Evolutionary conservation across 1,139 yeast genomes (phyloP).

Genomic region (Kodamaea sp.): DNA sequence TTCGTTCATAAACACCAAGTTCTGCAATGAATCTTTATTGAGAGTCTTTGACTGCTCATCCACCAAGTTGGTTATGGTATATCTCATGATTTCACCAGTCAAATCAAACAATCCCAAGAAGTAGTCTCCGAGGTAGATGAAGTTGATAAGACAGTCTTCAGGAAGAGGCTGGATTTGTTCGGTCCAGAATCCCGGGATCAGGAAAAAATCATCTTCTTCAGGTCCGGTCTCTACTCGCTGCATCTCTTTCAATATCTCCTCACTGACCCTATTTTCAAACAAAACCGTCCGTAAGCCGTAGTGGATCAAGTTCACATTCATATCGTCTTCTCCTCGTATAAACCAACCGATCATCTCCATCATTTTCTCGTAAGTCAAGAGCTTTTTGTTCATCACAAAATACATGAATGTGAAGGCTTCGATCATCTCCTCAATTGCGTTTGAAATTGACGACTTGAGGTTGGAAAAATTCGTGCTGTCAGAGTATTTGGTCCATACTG

Average conservation of each 20-base stretch:
- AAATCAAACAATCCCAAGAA: conserved; percentile 43
- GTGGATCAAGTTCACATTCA: not conserved
- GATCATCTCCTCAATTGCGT: conserved; percentile 37
- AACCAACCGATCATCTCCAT: conserved; percentile 12
- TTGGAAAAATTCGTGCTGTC: conserved; percentile 16
- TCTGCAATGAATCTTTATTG: conserved; percentile 12
- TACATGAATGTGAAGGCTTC: conserved; percentile 40
- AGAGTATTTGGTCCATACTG: conserved; percentile 8
- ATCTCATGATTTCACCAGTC: conserved; percentile 46
- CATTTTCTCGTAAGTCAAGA: conserved; percentile 20
- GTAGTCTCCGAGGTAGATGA: conserved; percentile 29
- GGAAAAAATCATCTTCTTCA: not conserved
- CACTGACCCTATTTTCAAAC: not conserved
- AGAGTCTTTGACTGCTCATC: conserved; percentile 14
- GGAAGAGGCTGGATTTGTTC: not conserved
- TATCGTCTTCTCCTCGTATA: not conserved
- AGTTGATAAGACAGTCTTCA: not conserved
- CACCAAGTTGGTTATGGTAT: conserved; percentile 24
- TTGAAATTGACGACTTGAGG: conserved; percentile 26
- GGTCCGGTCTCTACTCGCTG: not conserved
- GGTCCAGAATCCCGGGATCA: too few species aligned
- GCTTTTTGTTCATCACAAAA: conserved; percentile 20
- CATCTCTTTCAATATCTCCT: not conserved
- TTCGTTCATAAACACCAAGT: conserved; percentile 19
- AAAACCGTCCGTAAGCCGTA: not conserved